These are phyloP conservation scores for Podospora anserina DNA, from an alignment of 495 filamentous ascomycete species.

Conservation along the genomic window DNA sequence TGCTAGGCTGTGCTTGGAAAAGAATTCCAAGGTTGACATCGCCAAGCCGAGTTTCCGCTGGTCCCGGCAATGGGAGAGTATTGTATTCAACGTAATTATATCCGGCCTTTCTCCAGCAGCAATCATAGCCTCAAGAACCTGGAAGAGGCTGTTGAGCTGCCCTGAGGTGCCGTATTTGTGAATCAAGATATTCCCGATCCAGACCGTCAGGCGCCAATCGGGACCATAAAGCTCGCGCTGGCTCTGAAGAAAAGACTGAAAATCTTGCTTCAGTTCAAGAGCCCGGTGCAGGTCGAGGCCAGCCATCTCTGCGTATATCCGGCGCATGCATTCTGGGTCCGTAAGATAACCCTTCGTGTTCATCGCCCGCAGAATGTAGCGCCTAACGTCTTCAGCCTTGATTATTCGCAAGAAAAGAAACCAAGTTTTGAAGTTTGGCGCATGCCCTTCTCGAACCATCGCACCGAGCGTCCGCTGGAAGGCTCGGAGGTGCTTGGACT, in stretches of 20 bases:
- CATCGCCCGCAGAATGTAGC: conserved; percentile 36
- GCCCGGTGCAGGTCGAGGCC: conserved; percentile 33
- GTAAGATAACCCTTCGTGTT: conserved; percentile 27
- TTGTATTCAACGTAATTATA: neutral
- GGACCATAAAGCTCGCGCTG: conserved; percentile 37
- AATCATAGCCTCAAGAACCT: neutral
- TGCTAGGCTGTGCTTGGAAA: neutral
- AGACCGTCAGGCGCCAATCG: conserved; percentile 32
- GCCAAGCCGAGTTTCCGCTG: neutral
- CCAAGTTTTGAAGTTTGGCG: conserved; percentile 39
- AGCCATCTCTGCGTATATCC: conserved; percentile 36
- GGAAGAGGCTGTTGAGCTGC: neutral
- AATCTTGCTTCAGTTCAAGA: conserved; percentile 22
- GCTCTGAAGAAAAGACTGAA: conserved; percentile 26
- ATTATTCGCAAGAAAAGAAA: conserved; percentile 39
- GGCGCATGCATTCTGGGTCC: conserved; percentile 18
- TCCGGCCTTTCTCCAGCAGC: neutral
- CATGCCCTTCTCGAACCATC: conserved; percentile 33
- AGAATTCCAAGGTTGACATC: neutral
- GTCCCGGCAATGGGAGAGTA: neutral
- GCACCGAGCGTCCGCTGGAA: conserved; percentile 33
- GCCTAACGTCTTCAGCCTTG: conserved; percentile 36
- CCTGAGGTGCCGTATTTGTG: neutral
- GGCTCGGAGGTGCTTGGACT: conserved; percentile 27
- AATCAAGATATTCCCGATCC: neutral